Evolutionary conservation across 2,329 filamentous ascomycete genomes (phyloP).

Genomic region (Aspergillus fischeri): DNA sequence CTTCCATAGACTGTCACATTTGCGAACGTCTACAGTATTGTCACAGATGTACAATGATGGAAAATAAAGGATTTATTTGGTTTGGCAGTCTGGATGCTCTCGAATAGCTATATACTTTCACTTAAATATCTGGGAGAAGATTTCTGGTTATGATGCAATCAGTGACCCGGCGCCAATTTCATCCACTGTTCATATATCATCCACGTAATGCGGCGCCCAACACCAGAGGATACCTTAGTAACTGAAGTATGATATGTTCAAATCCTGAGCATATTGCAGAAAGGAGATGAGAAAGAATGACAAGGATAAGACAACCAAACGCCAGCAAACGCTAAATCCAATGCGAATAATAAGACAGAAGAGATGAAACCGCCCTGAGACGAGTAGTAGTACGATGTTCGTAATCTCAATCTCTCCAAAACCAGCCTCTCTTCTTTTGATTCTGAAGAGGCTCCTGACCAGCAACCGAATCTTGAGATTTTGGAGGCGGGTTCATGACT

Average conservation of each 20-base stretch:
- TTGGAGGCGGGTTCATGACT: slow-evolving; percentile 22
- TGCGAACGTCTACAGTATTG: too few relatives aligned
- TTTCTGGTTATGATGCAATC: background rate
- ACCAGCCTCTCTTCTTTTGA: slow-evolving; percentile 29
- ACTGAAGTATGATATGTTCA: background rate
- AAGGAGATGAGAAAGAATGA: background rate
- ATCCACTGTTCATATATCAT: background rate
- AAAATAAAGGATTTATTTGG: background rate
- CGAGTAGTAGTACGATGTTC: background rate
- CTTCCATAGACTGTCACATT: background rate
- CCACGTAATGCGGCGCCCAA: background rate
- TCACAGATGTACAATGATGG: background rate
- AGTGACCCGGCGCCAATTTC: background rate
- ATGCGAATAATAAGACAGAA: background rate
- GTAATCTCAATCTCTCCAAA: slow-evolving; percentile 32
- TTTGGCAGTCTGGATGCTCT: background rate
- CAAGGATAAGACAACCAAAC: background rate
- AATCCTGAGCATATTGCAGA: background rate
- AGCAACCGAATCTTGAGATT: slow-evolving; percentile 5
- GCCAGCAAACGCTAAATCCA: background rate
- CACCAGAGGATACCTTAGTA: background rate
- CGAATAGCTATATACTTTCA: background rate
- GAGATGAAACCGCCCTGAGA: background rate
- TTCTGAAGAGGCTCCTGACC: slow-evolving; percentile 7
- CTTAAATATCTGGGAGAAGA: background rate